Base-by-base conservation (phyloP, 257 asterid genomes). In the Orobanche coerulescens region DNA sequence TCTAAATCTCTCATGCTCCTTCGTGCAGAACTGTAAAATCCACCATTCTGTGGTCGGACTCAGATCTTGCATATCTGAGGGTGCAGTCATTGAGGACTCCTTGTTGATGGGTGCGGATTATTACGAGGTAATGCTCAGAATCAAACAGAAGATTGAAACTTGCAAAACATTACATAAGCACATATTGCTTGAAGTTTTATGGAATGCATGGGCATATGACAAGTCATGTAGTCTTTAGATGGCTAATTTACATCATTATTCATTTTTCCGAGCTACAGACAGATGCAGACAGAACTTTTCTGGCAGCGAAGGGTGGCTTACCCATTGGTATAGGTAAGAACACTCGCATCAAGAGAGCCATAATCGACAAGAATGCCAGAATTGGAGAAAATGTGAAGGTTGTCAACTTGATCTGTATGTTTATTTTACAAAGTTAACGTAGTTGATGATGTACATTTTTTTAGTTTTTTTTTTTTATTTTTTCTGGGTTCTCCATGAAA, bases 21-120 rank as follows among this genome's bases (percentile, higher is more conserved):
- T 39, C 22, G 4, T 70, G 80, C 85, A 90, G 97, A 90, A 90
- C 71, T 90, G 97, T 69, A 90, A 87, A 75, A 90, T 90, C 78
- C 92, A 87, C 72, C 95, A 90, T 62, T 90, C 97, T 15, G 97
- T 90, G 64, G 88, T 90, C 69, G 97, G 97, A 64, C 93, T 90
- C 19, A 77, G 97, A 66, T 90, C 97, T n/a, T 90, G 97, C 78
- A 84, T 90, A 65, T 85, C 97, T 31, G 95, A 81, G 67, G 97
- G 97, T 46, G 97, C 97, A 67, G 67, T 86, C 65, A 84, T 90
- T 62, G 97, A 90, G 76, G 97, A 90, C 63, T 26, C 95, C 12
- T 71, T 89, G 74, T 69, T 89, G 75, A 89, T 89, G 96, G 96
- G 96, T 44, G 96, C 95, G 37, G 97, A 90, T 75, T 90, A 90